Conservation (phyloP, 2,329 filamentous ascomycete genomes). For the Sphaerulina vaccinii region DNA sequence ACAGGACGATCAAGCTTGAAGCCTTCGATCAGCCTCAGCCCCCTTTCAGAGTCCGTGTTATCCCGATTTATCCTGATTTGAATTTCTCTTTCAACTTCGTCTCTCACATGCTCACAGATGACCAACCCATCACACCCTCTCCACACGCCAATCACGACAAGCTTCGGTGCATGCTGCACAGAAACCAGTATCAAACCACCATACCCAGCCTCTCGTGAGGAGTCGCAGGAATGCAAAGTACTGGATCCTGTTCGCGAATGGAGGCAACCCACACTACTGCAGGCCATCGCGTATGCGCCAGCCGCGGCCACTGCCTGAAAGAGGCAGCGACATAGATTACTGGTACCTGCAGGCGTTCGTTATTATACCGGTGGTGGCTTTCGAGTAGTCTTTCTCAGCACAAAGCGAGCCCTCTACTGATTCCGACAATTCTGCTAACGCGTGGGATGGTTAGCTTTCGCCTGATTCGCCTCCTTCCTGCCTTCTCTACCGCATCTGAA, state of each 20-base stretch:
- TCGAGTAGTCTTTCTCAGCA: no score
- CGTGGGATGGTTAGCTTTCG: neutral
- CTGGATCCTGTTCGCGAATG: neutral
- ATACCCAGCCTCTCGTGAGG: neutral
- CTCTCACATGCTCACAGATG: no score
- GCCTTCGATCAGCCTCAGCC: no score
- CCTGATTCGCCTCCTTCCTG: neutral
- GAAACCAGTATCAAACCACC: neutral
- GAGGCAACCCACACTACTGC: constrained; percentile 3
- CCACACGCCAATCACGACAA: neutral
- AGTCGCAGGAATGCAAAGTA: neutral
- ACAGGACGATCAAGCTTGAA: no score
- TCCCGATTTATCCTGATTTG: no score
- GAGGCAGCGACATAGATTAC: neutral
- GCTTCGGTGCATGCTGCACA: constrained; percentile 8
- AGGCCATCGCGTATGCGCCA: neutral
- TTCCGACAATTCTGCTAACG: no score
- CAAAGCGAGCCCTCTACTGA: no score
- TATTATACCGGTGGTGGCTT: no score
- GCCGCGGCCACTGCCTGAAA: constrained; percentile 6
- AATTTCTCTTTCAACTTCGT: neutral
- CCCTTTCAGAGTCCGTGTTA: no score
- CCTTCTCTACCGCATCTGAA: neutral
- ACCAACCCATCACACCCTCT: constrained; percentile 1
- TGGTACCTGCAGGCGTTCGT: constrained; percentile 14